A percentile compares a stretch with the other conserved stretches of the same genome.
Conservation (phyloP, 805 yeast species). For the Candida sonorensis region DNA sequence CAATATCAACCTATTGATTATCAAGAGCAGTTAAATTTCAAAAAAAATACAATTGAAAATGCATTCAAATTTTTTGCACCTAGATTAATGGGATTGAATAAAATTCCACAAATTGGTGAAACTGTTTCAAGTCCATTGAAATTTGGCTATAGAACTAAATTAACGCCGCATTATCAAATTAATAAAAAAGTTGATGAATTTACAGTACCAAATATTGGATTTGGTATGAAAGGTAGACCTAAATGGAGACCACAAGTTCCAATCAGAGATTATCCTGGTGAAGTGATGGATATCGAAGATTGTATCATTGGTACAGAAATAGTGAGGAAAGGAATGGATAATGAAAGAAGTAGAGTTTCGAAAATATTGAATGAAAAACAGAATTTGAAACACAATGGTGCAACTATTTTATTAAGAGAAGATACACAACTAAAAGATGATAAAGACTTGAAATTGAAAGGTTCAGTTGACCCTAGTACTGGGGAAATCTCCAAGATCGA, state of each 20-base stretch:
- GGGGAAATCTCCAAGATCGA: conserved; percentile 33
- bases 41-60: conserved; percentile 65
- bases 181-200: conserved; percentile 37
- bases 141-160: conserved; percentile 78
- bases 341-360: conserved; percentile 56
- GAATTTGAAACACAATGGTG: conserved; percentile 50
- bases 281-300: conserved; percentile 91
- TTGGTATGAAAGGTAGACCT: conserved; percentile 80
- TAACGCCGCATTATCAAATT: conserved; percentile 91
- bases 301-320: conserved; percentile 83
- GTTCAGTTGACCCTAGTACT: conserved; percentile 38
- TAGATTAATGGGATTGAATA: conserved; percentile 30
- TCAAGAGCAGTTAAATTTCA: conserved; percentile 62
- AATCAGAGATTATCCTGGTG: conserved; percentile 37
- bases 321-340: conserved; percentile 63
- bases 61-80: conserved; percentile 81
- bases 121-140: conserved; percentile 60
- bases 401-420: conserved; percentile 81
- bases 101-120: conserved; percentile 53
- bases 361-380: conserved; percentile 27
- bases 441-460: conserved; percentile 32
- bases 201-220: conserved; percentile 68
- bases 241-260: conserved; percentile 46
- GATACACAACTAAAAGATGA: conserved; percentile 41
- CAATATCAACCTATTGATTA: conserved; percentile 82